Evolutionary conservation across 2,329 filamentous ascomycete genomes (phyloP).

Genomic region (Aaosphaeria pasadenensis): DNA sequence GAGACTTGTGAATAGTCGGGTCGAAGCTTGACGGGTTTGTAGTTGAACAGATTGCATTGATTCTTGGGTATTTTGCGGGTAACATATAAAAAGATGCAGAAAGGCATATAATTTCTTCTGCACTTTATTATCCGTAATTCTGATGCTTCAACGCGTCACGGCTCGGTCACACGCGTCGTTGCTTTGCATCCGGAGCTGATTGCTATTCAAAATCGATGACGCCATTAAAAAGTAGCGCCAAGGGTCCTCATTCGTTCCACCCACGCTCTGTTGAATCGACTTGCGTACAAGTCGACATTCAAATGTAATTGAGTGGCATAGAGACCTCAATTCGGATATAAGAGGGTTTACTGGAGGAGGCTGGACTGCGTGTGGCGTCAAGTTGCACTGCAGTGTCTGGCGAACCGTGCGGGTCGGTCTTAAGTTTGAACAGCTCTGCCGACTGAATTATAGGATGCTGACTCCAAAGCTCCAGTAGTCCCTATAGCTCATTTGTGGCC

Average conservation of each 20-base stretch:
- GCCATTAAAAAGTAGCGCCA: slow-evolving; percentile 11
- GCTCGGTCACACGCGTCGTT: slow-evolving; percentile 4
- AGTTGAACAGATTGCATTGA: slow-evolving; percentile 10
- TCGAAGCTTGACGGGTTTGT: slow-evolving; percentile 3
- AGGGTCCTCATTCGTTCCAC: slow-evolving; percentile 2
- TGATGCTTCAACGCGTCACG: slow-evolving; percentile 5
- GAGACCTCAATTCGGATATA: no score
- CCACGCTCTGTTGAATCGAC: no score
- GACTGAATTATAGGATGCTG: no score
- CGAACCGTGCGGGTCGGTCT: no score
- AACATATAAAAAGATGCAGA: no score
- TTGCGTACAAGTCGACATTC: no score
- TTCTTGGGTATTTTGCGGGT: background rate
- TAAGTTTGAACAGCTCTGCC: no score
- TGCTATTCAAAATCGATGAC: slow-evolving; percentile 22
- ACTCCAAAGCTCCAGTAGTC: no score
- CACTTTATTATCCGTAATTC: slow-evolving; percentile 1
- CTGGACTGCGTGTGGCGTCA: no score
- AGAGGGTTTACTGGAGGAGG: no score
- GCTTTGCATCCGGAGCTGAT: slow-evolving; percentile 1
- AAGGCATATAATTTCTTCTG: background rate
- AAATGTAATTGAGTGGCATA: no score
- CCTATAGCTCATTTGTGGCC: slow-evolving; percentile 57
- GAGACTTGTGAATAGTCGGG: slow-evolving; percentile 9
- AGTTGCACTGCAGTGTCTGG: no score